Conservation (phyloP, 805 yeast genomes). For the Candida arabinofermentans region DNA sequence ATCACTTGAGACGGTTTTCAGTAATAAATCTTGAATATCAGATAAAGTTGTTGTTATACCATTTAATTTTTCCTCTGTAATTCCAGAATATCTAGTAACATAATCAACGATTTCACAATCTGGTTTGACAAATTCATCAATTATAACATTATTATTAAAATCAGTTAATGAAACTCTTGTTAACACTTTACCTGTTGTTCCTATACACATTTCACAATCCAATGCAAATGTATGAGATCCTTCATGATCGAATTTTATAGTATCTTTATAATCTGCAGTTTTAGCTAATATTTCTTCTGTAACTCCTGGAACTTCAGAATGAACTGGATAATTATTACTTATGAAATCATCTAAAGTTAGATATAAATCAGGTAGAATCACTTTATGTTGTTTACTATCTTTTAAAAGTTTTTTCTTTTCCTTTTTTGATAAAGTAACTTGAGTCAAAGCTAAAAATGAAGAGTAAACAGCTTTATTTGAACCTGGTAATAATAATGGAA, state of each 20-base stretch:
- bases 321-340: constrained; percentile 52
- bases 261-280: constrained; percentile 49
- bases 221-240: constrained; percentile 69
- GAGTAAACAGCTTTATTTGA: constrained; percentile 49
- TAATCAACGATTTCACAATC: constrained; percentile 71
- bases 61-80: constrained; percentile 62
- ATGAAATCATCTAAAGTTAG: constrained; percentile 46
- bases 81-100: constrained; percentile 81
- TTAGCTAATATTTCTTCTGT: constrained; percentile 14
- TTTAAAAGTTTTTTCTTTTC: constrained; percentile 43
- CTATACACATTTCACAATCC: constrained; percentile 91
- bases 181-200: constrained; percentile 59
- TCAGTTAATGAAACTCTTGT: constrained; percentile 77
- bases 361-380: constrained; percentile 50
- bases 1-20: constrained; percentile 41
- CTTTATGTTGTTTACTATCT: constrained; percentile 32
- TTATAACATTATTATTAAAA: constrained; percentile 52
- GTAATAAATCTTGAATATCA: constrained; percentile 63
- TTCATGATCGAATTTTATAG: constrained; percentile 48
- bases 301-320: constrained; percentile 33
- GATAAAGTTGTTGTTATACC: constrained; percentile 58
- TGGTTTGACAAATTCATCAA: constrained; percentile 80
- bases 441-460: constrained; percentile 51
- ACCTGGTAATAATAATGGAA: constrained; percentile 66
- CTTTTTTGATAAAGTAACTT: constrained; percentile 51